These are phyloP conservation scores for Xylaria telfairii DNA, from an alignment of 495 filamentous ascomycete genomes.

Conservation along the genomic window DNA sequence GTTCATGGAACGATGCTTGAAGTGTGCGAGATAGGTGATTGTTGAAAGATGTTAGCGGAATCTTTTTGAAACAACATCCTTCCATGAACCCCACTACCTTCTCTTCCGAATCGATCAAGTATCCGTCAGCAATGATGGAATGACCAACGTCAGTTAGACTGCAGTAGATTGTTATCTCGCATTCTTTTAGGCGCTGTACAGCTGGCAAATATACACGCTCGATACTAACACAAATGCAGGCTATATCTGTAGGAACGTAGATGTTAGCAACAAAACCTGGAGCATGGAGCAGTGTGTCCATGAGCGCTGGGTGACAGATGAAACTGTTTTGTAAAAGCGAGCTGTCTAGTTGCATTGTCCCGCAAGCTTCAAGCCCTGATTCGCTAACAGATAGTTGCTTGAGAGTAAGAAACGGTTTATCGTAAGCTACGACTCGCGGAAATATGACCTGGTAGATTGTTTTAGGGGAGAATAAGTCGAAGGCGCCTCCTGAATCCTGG, in stretches of 20 bases:
- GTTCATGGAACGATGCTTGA: neutral
- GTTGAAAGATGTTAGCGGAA: neutral
- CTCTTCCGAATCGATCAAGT: conserved; percentile 26
- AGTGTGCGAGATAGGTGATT: conserved; percentile 7
- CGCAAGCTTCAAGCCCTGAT: conserved; percentile 61
- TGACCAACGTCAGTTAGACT: conserved; percentile 23
- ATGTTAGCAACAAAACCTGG: conserved; percentile 62
- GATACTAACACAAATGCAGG: conserved; percentile 29
- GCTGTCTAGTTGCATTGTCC: conserved; percentile 56
- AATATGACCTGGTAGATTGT: conserved; percentile 66
- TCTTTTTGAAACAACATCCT: conserved; percentile 27
- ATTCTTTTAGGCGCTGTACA: neutral
- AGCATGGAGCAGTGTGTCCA: conserved; percentile 57
- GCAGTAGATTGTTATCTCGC: conserved; percentile 26
- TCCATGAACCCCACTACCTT: conserved; percentile 23
- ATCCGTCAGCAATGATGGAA: conserved; percentile 27
- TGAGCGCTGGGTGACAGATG: conserved; percentile 62
- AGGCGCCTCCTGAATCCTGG: conserved; percentile 18
- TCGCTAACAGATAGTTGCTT: conserved; percentile 65
- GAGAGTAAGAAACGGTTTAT: conserved; percentile 59
- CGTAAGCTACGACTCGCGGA: conserved; percentile 60
- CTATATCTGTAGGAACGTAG: conserved; percentile 21
- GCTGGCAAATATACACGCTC: conserved; percentile 20
- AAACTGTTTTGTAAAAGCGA: conserved; percentile 53
- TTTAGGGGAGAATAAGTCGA: conserved; percentile 52